These are phyloP conservation scores for Colletotrichum plurivorum DNA, from an alignment of 2,329 filamentous ascomycete species.

Conservation along the genomic window DNA sequence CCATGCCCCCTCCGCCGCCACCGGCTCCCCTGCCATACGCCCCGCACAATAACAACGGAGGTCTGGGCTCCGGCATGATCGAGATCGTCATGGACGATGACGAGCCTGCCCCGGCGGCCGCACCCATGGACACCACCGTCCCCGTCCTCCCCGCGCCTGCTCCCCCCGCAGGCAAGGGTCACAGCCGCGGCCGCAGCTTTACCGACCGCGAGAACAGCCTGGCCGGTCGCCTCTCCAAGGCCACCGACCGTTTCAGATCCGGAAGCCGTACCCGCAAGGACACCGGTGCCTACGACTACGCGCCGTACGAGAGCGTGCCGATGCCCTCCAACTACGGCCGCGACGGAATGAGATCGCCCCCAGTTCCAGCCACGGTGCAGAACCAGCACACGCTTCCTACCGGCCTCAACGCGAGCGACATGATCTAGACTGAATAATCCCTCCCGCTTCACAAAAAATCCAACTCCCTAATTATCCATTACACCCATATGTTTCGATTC, in stretches of 20 bases:
- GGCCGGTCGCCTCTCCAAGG: conserved; percentile 68
- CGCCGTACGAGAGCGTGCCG: conserved; percentile 60
- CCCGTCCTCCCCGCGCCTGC: conserved; percentile 62
- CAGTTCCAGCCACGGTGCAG: conserved; percentile 48
- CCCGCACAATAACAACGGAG: conserved; percentile 57
- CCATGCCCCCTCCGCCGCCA: conserved; percentile 72
- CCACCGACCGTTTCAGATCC: conserved; percentile 72
- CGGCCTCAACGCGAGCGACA: conserved; percentile 67
- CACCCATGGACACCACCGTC: conserved; percentile 59
- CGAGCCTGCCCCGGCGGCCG: conserved; percentile 49
- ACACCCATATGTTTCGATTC: conserved; percentile 41
- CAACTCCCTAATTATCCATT: conserved; percentile 31
- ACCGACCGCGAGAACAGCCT: conserved; percentile 64
- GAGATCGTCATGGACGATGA: conserved; percentile 78
- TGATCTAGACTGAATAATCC: conserved; percentile 59
- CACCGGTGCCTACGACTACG: conserved; percentile 51
- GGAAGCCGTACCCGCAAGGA: conserved; percentile 70
- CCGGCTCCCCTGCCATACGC: conserved; percentile 69
- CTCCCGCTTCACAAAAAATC: not conserved
- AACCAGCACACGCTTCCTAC: conserved; percentile 59
- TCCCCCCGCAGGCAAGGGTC: conserved; percentile 59
- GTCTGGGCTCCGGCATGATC: conserved; percentile 69
- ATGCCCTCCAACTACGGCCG: conserved; percentile 57
- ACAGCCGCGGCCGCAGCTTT: conserved; percentile 70
- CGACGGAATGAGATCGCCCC: conserved; percentile 52